phyloP scores from a whole-genome alignment of 202 grass and related monocot species.

The Schoenoplectus triqueter region DNA sequence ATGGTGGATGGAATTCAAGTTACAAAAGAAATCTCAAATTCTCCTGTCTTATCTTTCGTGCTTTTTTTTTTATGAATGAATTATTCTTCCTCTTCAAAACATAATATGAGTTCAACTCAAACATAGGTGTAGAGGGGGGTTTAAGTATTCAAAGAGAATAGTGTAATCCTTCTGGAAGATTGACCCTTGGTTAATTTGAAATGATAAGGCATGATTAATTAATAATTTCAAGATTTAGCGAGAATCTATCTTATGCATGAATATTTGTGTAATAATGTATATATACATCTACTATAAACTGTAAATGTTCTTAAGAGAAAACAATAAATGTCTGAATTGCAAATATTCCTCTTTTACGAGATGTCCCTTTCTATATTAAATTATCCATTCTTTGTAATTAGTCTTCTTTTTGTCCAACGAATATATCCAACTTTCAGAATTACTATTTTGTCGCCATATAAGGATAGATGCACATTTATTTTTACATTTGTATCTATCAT shows the following conservation, averaged over 20 bases:
- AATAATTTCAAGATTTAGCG: not conserved
- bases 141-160: conserved; percentile 23
- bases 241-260: not conserved
- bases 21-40: not conserved
- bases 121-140: not conserved
- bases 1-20: not conserved
- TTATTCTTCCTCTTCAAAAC: not conserved
- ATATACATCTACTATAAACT: too few relatives aligned
- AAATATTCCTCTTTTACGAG: too few relatives aligned
- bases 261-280: not conserved
- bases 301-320: too few relatives aligned
- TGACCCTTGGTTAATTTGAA: conserved; percentile 32
- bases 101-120: not conserved
- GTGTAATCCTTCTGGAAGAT: conserved; percentile 20
- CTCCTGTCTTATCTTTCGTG: conserved; percentile 32
- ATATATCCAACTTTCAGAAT: too few relatives aligned
- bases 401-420: too few relatives aligned
- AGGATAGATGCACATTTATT: too few relatives aligned
- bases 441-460: too few relatives aligned
- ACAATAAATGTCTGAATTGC: too few relatives aligned
- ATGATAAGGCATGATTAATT: not conserved
- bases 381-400: too few relatives aligned
- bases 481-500: too few relatives aligned
- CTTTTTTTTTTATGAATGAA: not conserved
- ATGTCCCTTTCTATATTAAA: too few relatives aligned